Evolutionary conservation across 164 flowering plant genomes (phyloP), one percentile per base, ranked within the genome.

Genomic region (Annona squamosa): DNA sequence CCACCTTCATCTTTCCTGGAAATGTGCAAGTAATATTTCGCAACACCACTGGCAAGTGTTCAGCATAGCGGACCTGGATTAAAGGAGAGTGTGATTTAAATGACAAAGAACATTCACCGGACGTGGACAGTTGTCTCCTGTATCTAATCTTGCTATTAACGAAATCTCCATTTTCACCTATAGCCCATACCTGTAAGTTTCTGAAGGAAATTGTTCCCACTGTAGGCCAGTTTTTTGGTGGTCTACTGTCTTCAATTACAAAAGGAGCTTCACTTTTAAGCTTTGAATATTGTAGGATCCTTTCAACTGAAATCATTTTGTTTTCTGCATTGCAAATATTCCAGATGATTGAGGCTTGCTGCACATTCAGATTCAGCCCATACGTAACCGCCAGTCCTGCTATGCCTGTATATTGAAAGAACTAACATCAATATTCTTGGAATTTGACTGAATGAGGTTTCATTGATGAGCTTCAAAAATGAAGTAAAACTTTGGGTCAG

Each of bases 311-410:
- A 43, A 94, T 94, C 93, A 94, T 94, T 82, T 92, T 90, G 69
- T 90, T 92, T 76, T 94, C 98, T 47, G 98, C 92, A 78, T 94
- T 92, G 90, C 98, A 94, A 57, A 94, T 87, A 75, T 87, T 89
- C 98, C 98, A 94, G 71, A 94, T 92, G 9, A 94, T 87, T n/a
- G 84, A 77, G 72, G 97, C 98, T 92, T 88, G 98, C 76, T 74
- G 78, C 75, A 89, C 91, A 72, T 92, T 94, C 79, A 94, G 78
- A 78, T 85, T 94, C 71, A 94, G 85, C 70, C 97, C 98, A 79
- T 94, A 94, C 61, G 98, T 94, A 43, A 94, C 96, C n/a, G 97
- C 98, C 77, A 94, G 76, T 61, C 98, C 98, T 12, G 98, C 98
- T 71, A 91, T 87, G 82, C 97, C 98, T 94, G 90, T 75, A 76